Conservation (phyloP, 225 moss, liverwort and hornwort genomes). For the Pseudisothecium myosuroides region DNA sequence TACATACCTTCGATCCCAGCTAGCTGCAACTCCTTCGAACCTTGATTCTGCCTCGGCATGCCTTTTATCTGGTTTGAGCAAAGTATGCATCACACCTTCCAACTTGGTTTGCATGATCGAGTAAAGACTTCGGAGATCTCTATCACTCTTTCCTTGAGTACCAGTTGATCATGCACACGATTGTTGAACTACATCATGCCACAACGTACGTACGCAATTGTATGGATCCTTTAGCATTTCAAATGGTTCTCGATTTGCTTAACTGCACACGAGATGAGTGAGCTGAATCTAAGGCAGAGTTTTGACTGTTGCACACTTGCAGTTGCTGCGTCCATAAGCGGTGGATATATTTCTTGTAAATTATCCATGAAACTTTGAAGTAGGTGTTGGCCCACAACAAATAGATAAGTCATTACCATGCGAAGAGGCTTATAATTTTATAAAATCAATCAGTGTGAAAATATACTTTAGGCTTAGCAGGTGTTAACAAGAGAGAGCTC, state of each 20-base stretch:
- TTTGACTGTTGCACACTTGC: neutral
- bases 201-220: neutral
- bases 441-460: neutral
- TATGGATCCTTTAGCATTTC: neutral
- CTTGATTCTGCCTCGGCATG: neutral
- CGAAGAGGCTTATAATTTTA: neutral
- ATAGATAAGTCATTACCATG: too few relatives aligned
- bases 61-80: neutral
- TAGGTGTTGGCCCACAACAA: neutral
- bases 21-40: neutral
- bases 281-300: neutral
- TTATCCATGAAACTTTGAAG: neutral
- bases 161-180: neutral
- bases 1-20: neutral
- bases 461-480: neutral
- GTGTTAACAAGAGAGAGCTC: too few relatives aligned
- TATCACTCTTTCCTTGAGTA: neutral
- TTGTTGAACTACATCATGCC: neutral
- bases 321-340: neutral
- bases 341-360: neutral
- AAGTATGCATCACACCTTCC: neutral
- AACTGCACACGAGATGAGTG: neutral
- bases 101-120: neutral
- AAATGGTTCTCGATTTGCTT: neutral
- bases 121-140: neutral